phyloP scores from a whole-genome alignment of 768 basidiomycete species.

The Suillus subalutaceus region DNA sequence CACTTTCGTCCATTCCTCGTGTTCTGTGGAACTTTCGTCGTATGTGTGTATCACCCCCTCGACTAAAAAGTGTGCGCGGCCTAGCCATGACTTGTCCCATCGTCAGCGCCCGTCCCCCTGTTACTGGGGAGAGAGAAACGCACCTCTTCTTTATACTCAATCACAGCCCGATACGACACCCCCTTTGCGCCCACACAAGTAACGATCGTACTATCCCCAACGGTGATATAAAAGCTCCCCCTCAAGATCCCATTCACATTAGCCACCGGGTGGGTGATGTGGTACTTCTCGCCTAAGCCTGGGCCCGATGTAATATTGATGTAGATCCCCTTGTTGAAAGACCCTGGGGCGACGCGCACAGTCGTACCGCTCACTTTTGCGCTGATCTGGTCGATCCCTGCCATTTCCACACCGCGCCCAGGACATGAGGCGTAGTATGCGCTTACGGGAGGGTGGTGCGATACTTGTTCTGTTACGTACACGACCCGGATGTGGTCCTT shows the following conservation, averaged over 20 bases:
- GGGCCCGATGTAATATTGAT: slow-evolving; percentile 73
- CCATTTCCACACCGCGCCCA: slow-evolving; percentile 65
- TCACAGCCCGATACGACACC: slow-evolving; percentile 72
- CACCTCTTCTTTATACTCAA: slow-evolving; percentile 97
- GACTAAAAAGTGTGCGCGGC: slow-evolving; percentile 78
- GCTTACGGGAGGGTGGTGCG: slow-evolving; percentile 96
- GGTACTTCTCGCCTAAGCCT: slow-evolving; percentile 80
- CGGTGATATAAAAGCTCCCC: slow-evolving; percentile 90
- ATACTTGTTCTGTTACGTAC: slow-evolving; percentile 91
- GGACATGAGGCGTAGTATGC: slow-evolving; percentile 83
- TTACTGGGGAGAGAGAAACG: slow-evolving; percentile 25
- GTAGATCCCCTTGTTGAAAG: slow-evolving; percentile 87
- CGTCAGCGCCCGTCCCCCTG: neutral
- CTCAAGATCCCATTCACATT: slow-evolving; percentile 90
- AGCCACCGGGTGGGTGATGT: slow-evolving; percentile 89
- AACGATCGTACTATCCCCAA: slow-evolving; percentile 77
- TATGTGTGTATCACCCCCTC: slow-evolving; percentile 92
- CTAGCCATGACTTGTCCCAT: slow-evolving; percentile 76
- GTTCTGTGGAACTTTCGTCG: slow-evolving; percentile 59
- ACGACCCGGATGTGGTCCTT: slow-evolving; percentile 55
- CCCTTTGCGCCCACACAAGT: slow-evolving; percentile 75
- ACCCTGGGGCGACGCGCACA: slow-evolving; percentile 80
- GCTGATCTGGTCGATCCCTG: slow-evolving; percentile 90
- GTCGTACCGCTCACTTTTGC: slow-evolving; percentile 91
- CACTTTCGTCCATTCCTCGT: slow-evolving; percentile 78